A percentile compares a stretch with the other conserved stretches of the same genome.
phyloP scores from a whole-genome alignment of 2,329 filamentous ascomycete genomes.

The Aspergillus pseudoviridinutans region DNA sequence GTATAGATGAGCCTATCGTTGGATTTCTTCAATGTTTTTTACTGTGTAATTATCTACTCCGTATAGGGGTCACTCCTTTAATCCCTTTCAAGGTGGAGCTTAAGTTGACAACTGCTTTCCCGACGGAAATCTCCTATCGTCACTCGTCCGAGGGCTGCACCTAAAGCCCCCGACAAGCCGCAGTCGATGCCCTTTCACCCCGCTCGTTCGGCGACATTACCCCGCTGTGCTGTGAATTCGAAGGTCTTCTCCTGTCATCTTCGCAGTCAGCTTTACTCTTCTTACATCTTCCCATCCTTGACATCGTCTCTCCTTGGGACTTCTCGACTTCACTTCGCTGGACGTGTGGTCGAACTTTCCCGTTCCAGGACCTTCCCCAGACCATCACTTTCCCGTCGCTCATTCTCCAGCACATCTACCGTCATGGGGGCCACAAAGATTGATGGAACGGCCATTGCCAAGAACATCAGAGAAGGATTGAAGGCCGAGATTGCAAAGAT shows the following conservation, averaged over 20 bases:
- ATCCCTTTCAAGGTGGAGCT: not conserved
- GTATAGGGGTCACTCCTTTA: not conserved
- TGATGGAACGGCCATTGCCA: conserved; percentile 93
- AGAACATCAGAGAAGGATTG: conserved; percentile 79
- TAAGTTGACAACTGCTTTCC: conserved; percentile 6
- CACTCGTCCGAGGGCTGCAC: conserved; percentile 4
- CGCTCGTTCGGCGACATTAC: conserved; percentile 19
- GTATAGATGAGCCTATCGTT: not conserved
- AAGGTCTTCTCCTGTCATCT: conserved; percentile 10
- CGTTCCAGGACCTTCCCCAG: conserved; percentile 14
- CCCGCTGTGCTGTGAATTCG: conserved; percentile 20
- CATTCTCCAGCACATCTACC: conserved; percentile 52
- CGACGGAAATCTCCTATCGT: conserved; percentile 5
- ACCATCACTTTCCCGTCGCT: conserved; percentile 20
- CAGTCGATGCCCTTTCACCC: conserved; percentile 29
- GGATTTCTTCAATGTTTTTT: not conserved
- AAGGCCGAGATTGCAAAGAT: conserved; percentile 74
- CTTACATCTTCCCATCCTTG: conserved; percentile 11
- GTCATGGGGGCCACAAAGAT: conserved; percentile 86
- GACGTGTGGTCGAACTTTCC: conserved; percentile 14
- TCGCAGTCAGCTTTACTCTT: conserved; percentile 14
- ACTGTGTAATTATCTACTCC: not conserved
- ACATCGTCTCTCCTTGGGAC: conserved; percentile 5
- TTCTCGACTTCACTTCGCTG: conserved; percentile 10
- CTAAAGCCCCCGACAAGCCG: conserved; percentile 16